Conservation (phyloP, 805 yeast species). For the Lachancea nothofagi region DNA sequence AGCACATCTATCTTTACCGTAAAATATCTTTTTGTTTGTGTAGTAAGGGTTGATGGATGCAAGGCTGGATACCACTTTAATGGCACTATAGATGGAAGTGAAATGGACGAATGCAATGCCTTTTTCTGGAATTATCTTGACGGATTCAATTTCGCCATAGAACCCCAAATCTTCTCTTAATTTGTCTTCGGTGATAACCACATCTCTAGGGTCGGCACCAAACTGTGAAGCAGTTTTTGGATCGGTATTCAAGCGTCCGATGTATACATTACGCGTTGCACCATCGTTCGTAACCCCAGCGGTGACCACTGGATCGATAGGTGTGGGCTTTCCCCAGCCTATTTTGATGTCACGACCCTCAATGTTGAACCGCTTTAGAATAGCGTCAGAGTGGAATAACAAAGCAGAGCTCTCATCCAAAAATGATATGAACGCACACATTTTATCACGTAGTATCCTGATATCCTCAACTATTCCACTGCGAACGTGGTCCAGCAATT, state of each 20-base stretch:
- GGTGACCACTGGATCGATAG: constrained; percentile 67
- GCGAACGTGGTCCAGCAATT: constrained; percentile 81
- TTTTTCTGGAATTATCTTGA: constrained; percentile 72
- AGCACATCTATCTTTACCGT: constrained; percentile 94
- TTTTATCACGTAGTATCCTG: constrained; percentile 71
- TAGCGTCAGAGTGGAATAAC: constrained; percentile 89
- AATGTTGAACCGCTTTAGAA: constrained; percentile 73
- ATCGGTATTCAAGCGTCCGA: constrained; percentile 70
- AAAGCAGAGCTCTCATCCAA: constrained; percentile 84
- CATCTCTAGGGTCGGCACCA: constrained; percentile 17
- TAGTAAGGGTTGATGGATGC: constrained; percentile 62
- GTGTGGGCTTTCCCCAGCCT: constrained; percentile 88
- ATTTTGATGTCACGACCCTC: constrained; percentile 76
- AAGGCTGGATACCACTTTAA: constrained; percentile 72
- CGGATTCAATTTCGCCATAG: constrained; percentile 80
- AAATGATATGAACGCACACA: constrained; percentile 87
- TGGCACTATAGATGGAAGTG: constrained; percentile 79
- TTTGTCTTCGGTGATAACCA: constrained; percentile 49
- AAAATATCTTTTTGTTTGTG: constrained; percentile 71
- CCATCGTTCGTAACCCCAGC: constrained; percentile 76
- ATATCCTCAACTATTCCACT: constrained; percentile 84
- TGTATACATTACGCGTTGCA: constrained; percentile 90
- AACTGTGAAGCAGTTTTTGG: constrained; percentile 14
- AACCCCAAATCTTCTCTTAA: constrained; percentile 58
- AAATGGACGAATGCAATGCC: constrained; percentile 91